Base-by-base conservation (phyloP, 108 stramenopile species). In the Conticribra weissflogii region DNA sequence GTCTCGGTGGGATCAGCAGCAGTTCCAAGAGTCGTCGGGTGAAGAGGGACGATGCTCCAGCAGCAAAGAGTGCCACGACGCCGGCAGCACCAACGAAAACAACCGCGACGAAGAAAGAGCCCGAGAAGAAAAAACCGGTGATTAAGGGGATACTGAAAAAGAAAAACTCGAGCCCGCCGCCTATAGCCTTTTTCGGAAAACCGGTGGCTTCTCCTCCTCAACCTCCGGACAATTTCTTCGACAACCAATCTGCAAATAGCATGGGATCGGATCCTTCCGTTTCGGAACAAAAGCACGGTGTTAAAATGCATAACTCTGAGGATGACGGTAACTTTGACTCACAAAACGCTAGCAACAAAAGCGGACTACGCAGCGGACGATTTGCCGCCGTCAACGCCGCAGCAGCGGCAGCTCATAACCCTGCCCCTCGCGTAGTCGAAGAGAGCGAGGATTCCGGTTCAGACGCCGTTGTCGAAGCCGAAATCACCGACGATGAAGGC, bases 201-300 rank as follows among this genome's bases (percentile, higher is more conserved):
- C 71, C 71, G 0, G 71, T 63, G 7, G 7, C 44, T n/a, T 1
- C 21, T 4, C 14, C 54, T 25, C 25, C 30, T 12, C 29, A 58
- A 50, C 25, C 5, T 17, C 22, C 57, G 33, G 18, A 54, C 27
- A 41, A 9, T 12, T 44, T 34, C 47, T 16, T 61, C 63, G n/a
- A 34, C n/a, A n/a, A n/a, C n/a, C n/a, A n/a, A n/a, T n/a, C n/a
- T n/a, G n/a, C n/a, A n/a, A n/a, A n/a, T n/a, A n/a, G n/a, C n/a
- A n/a, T 36, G 25, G 77, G 52, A 44, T 78, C 77, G 2, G 63
- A 71, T 47, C 77, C 77, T n/a, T 50, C 50, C 18, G 63, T 78
- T 33, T 63, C 54, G 4, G 77, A 78, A 60, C 3, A 21, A 7
- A 78, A 78, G 33, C 14, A 21, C n/a, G 29, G 31, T 14, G 7